phyloP scores from a whole-genome alignment of 441 rosid species.

The Pelargonium myrrhifolium region DNA sequence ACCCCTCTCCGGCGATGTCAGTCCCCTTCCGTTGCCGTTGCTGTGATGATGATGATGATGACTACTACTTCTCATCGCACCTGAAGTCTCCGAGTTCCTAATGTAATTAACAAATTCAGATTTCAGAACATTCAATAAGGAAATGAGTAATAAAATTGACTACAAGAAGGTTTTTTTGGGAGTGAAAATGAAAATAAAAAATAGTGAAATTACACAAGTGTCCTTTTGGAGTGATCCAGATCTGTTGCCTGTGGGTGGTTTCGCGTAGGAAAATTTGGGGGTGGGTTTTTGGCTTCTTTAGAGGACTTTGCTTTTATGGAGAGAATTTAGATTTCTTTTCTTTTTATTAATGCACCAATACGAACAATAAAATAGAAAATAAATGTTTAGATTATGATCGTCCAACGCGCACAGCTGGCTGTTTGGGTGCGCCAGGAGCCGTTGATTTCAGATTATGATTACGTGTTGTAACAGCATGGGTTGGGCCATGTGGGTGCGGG shows the following conservation, averaged over 20 bases:
- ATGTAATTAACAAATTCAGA: neutral
- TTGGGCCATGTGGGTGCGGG: neutral
- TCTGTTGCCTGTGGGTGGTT: too few species aligned
- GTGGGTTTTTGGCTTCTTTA: slow-evolving; percentile 15
- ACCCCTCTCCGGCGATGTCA: slow-evolving; percentile 45
- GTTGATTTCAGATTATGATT: slow-evolving; percentile 18
- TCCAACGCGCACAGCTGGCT: slow-evolving; percentile 22
- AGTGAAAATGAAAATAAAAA: too few species aligned
- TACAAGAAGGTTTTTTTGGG: too few species aligned
- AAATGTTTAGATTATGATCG: too few species aligned
- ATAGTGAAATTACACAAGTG: slow-evolving; percentile 30
- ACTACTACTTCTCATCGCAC: slow-evolving; percentile 49
- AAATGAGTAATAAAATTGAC: neutral
- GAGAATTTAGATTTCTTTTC: too few species aligned
- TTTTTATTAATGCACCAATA: too few species aligned
- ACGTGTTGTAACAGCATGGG: slow-evolving; percentile 24
- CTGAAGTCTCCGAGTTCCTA: slow-evolving; percentile 52
- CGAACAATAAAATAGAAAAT: too few species aligned
- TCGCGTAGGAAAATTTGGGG: slow-evolving; percentile 15
- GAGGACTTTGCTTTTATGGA: slow-evolving; percentile 12
- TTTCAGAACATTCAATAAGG: neutral
- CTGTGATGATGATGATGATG: slow-evolving; percentile 19
- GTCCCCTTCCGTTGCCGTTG: slow-evolving; percentile 42
- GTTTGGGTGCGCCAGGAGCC: slow-evolving; percentile 15
- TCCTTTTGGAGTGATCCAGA: slow-evolving; percentile 32